These are phyloP conservation scores for Tricholomella constricta DNA, from an alignment of 768 basidiomycete genomes.

Conservation along the genomic window DNA sequence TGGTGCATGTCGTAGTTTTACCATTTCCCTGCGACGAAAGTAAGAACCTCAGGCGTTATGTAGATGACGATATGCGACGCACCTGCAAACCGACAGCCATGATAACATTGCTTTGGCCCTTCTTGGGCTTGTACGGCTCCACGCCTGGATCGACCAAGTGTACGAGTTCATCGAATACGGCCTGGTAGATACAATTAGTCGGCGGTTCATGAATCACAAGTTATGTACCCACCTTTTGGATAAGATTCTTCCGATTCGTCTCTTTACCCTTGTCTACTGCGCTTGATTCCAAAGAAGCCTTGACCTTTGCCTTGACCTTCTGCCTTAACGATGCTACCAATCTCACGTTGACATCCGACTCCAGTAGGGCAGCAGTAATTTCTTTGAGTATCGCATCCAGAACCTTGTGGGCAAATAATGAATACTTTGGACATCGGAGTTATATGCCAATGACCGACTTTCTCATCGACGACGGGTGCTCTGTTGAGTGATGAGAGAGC, in stretches of 20 bases:
- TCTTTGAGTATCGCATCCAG: constrained; percentile 94
- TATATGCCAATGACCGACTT: constrained; percentile 48
- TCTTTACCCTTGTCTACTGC: constrained; percentile 76
- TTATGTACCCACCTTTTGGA: constrained; percentile 87
- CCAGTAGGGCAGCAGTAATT: constrained; percentile 89
- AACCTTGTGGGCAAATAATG: constrained; percentile 52
- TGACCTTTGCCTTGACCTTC: constrained; percentile 90
- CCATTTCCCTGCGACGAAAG: constrained; percentile 75
- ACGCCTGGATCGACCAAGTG: constrained; percentile 93
- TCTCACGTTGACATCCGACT: constrained; percentile 98
- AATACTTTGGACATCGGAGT: constrained; percentile 1
- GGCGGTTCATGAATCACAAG: no score
- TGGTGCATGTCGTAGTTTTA: constrained; percentile 99
- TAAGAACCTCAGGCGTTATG: no score
- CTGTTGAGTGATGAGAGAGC: constrained; percentile 89
- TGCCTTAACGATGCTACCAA: constrained; percentile 84
- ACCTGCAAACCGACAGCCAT: constrained; percentile 99
- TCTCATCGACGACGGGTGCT: constrained; percentile 88
- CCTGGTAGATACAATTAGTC: constrained; percentile 50
- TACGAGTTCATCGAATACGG: constrained; percentile 96
- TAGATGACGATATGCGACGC: constrained; percentile 20
- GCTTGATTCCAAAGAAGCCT: constrained; percentile 70
- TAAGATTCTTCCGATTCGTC: constrained; percentile 77
- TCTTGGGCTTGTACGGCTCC: constrained; percentile 95
- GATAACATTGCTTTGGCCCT: constrained; percentile 90